A percentile compares a stretch with the other conserved stretches of the same genome.
Conservation (phyloP, 1,139 yeast species). For the Nadsonia commutata region DNA sequence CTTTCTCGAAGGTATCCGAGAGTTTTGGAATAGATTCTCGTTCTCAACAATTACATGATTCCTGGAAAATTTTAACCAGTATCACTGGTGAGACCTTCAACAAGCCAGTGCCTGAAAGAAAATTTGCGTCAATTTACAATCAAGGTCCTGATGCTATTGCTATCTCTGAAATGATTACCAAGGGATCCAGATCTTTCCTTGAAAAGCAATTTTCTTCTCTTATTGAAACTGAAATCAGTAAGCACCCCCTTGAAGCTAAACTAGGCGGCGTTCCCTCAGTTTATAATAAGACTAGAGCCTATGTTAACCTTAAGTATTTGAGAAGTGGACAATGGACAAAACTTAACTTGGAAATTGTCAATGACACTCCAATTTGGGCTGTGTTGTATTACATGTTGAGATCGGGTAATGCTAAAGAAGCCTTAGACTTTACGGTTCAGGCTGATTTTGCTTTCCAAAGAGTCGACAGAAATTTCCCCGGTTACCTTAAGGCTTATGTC, state of each 20-base stretch:
- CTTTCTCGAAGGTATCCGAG: constrained; percentile 34
- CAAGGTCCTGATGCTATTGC: constrained; percentile 21
- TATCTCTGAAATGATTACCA: constrained; percentile 37
- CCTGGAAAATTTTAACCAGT: constrained; percentile 22
- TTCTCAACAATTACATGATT: constrained; percentile 24
- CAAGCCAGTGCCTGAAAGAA: constrained; percentile 29
- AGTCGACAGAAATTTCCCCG: constrained; percentile 72
- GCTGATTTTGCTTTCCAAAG: constrained; percentile 54
- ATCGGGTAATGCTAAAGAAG: constrained; percentile 70
- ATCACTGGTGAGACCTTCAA: constrained; percentile 18
- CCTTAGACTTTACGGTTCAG: constrained; percentile 42
- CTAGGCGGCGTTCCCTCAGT: constrained; percentile 54
- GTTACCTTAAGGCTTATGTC: constrained; percentile 60
- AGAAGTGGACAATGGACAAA: constrained; percentile 35
- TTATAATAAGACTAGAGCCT: constrained; percentile 55
- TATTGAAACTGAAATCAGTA: constrained; percentile 57
- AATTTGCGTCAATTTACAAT: constrained; percentile 28
- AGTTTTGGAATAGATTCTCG: constrained; percentile 20
- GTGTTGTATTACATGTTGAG: constrained; percentile 69
- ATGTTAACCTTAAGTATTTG: constrained; percentile 32
- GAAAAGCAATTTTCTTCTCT: constrained; percentile 67
- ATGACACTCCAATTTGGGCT: constrained; percentile 89
- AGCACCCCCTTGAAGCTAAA: constrained; percentile 40
- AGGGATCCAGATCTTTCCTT: constrained; percentile 44
- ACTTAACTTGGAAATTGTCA: constrained; percentile 43